Evolutionary conservation across 768 basidiomycete genomes (phyloP), one percentile per base, ranked within the genome.

Genomic region (Lactifluus subvellereus): DNA sequence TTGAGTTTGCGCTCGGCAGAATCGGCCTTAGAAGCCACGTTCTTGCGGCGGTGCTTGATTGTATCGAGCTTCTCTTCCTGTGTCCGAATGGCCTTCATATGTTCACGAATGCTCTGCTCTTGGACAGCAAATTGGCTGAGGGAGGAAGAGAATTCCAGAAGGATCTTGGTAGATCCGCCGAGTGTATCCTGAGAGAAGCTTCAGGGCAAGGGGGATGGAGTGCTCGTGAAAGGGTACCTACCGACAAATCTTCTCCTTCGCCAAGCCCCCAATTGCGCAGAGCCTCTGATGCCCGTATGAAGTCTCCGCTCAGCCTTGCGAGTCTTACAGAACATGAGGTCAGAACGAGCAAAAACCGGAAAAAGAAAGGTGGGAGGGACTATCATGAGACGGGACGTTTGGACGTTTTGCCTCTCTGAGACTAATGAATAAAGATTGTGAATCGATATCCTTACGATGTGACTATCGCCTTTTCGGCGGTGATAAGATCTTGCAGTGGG

Each of bases 401-500:
- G 27, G 27, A 27, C 27, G 27, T 47, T 14, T 16, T 20, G 9
- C 45, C n/a, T 16, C 43, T n/a, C 45, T 45, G 45, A 20, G 45
- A 45, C 18, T 20, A 20, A 32, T 20, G 11, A 16, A 30, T 32
- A 69, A 70, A 48, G 38, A 8, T 38, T 50, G 43, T n/a, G 13
- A 47, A 22, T 30, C 16, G 18, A 38, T 27, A 0, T 10, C 78
- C 86, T 69, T 68, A 93, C 91, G 88, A 82, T 53, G 79, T 75
- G 35, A 95, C 78, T 8, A 95, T 85, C 7, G 81, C 76, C 76
- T 98, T 98, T 75, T 97, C 94, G 1, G 89, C 83, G 2, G 84
- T 87, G 60, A 98, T 98, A 66, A 96, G 79, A 70, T 94, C 93
- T 71, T 97, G 94, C 8, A 97, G 77, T 0, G 86, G 84, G 32